Evolutionary conservation across 106 monocot species (phyloP).

Genomic region (Allium fistulosum): DNA sequence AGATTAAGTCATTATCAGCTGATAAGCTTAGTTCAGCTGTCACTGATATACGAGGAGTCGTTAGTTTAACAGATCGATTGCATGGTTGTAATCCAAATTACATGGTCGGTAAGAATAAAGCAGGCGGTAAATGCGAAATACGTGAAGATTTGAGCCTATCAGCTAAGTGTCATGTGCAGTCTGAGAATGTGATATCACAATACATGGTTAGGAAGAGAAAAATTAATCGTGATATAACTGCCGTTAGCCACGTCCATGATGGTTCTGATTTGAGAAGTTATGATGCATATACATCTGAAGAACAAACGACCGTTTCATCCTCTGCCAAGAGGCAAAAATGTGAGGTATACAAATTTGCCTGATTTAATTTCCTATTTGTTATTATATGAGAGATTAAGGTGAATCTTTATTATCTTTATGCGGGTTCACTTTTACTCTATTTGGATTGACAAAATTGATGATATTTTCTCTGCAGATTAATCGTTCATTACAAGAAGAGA

Average conservation of each 20-base stretch:
- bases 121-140: too few species aligned
- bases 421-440: too few species aligned
- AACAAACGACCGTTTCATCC: background rate
- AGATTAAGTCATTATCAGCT: background rate
- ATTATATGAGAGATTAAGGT: background rate
- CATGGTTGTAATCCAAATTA: background rate
- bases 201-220: too few species aligned
- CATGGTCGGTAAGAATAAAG: background rate
- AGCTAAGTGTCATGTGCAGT: background rate
- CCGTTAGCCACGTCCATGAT: background rate
- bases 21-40: background rate
- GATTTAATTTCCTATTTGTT: background rate
- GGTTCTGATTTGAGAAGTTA: background rate
- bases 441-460: background rate
- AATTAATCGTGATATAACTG: slow-evolving; percentile 1
- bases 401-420: too few species aligned
- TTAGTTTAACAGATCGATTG: slow-evolving; percentile 1
- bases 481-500: slow-evolving; percentile 32
- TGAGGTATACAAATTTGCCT: background rate
- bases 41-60: background rate
- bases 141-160: too few species aligned
- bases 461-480: slow-evolving; percentile 19
- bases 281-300: background rate
- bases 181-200: background rate
- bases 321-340: background rate